Conservation (phyloP, 2,329 filamentous ascomycete genomes). For the Phialophora macrospora region DNA sequence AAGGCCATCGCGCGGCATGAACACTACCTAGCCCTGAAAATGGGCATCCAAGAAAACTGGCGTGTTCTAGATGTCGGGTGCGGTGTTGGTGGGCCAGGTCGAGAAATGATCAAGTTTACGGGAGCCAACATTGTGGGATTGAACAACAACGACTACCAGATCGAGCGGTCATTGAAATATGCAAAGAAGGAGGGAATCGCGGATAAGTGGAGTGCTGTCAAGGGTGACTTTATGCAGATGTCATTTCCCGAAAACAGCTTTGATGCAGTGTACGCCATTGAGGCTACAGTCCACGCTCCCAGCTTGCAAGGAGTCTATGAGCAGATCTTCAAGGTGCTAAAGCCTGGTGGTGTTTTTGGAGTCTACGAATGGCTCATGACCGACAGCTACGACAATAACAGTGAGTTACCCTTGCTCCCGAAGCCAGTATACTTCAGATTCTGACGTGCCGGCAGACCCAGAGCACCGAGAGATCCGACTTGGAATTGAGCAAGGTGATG, state of each 20-base stretch:
- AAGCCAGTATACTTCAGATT: not conserved
- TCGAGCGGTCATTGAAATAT: slow-evolving; percentile 86
- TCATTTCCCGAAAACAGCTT: slow-evolving; percentile 89
- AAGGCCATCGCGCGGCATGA: slow-evolving; percentile 95
- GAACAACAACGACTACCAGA: slow-evolving; percentile 99
- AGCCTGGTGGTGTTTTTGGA: slow-evolving; percentile 93
- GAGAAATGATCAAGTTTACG: slow-evolving; percentile 95
- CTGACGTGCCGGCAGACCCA: slow-evolving; percentile 46
- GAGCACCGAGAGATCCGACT: slow-evolving; percentile 88
- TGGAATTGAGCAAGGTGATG: slow-evolving; percentile 92
- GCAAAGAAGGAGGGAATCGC: slow-evolving; percentile 79
- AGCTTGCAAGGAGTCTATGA: slow-evolving; percentile 89
- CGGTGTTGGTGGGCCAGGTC: slow-evolving; percentile 91
- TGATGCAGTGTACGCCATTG: slow-evolving; percentile 95
- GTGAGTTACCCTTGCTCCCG: slow-evolving; percentile 46
- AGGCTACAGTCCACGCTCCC: slow-evolving; percentile 94
- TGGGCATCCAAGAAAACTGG: slow-evolving; percentile 83
- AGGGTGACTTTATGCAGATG: slow-evolving; percentile 99
- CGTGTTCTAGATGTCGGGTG: slow-evolving; percentile 95
- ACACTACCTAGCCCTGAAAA: slow-evolving; percentile 92
- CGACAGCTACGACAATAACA: slow-evolving; percentile 87
- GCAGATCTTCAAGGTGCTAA: slow-evolving; percentile 92
- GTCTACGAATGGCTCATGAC: slow-evolving; percentile 99
- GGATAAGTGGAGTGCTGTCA: slow-evolving; percentile 81
- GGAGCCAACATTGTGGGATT: slow-evolving; percentile 86